Evolutionary conservation across 1,139 yeast species (phyloP), one percentile per base, ranked within the genome.

Genomic region (Hyphopichia wangnamkhiaoensis): DNA sequence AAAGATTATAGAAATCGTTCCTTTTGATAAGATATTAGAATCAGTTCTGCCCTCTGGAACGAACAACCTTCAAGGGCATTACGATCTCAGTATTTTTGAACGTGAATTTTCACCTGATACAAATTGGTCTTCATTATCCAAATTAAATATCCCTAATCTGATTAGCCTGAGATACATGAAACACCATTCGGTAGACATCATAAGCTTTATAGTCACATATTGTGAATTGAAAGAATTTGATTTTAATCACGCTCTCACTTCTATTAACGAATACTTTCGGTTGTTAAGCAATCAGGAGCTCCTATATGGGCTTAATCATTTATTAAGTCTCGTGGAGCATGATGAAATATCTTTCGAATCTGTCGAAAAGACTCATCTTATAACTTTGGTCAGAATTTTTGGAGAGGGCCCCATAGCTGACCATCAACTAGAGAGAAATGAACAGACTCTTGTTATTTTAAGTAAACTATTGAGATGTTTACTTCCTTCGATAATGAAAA

Each of bases 351-450:
- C 24, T 13, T 12, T 19, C 3, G 13, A 34, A 6, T 31, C 16
- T 1, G 26, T 30, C 9, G 12, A 18, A 5, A 20, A 30, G n/a
- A 9, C 20, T 3, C 25, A 37, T 2, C 35, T 51, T 20, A 43
- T 37, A 8, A 45, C 40, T 21, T 37, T 65, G 21, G 40, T 65
- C 5, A 46, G 71, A 27, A 31, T 60, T 6, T 42, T 65, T 17
- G 74, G 74, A 1, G 70, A 65, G 29, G 55, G 52, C 5, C 46
- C 65, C 4, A 47, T 69, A n/a, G 37, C 56, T 4, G 40, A 47
- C 27, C 59, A 54, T 40, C 48, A 46, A n/a, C 46, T 50, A 16
- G 77, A 72, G 38, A 52, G 76, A 44, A 51, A 50, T 23, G 79
- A 74, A 42, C 36, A 60, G 19, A 58, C 69, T 0, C 42, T 70